A percentile compares a stretch with the other conserved stretches of the same genome.
Evolutionary conservation across 2,329 filamentous ascomycete species (phyloP).

Genomic region (Pseudocercospora musae): DNA sequence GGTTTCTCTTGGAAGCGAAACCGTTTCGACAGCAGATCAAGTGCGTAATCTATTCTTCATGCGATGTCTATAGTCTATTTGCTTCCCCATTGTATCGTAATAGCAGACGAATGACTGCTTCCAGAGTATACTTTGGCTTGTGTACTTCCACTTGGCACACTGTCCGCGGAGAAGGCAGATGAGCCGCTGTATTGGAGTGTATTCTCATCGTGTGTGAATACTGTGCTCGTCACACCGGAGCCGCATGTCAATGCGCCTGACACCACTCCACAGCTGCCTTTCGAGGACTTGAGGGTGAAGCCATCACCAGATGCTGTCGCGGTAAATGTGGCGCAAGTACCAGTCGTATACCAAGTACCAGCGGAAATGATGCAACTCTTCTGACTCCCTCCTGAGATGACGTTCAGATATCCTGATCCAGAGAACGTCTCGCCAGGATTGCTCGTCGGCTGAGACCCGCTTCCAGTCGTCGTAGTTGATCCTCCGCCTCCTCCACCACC

Average conservation of each 20-base stretch:
- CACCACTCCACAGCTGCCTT: slow-evolving; percentile 57
- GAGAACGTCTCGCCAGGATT: slow-evolving; percentile 44
- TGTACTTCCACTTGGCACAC: slow-evolving; percentile 41
- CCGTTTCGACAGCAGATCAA: too few relatives aligned
- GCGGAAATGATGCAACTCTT: slow-evolving; percentile 65
- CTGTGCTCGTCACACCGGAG: slow-evolving; percentile 43
- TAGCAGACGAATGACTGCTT: slow-evolving; percentile 29
- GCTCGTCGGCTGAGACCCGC: slow-evolving; percentile 35
- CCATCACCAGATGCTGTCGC: slow-evolving; percentile 47
- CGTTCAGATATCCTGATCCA: slow-evolving; percentile 61
- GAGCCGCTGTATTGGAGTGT: slow-evolving; percentile 40
- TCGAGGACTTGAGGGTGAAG: slow-evolving; percentile 58
- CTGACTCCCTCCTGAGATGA: slow-evolving; percentile 47
- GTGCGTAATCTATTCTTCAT: not conserved
- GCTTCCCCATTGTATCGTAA: slow-evolving; percentile 41
- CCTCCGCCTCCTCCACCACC: slow-evolving; percentile 28
- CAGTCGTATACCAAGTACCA: slow-evolving; percentile 65
- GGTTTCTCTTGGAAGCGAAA: too few relatives aligned
- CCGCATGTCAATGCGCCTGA: slow-evolving; percentile 56
- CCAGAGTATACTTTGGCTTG: slow-evolving; percentile 45
- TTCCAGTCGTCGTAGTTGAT: slow-evolving; percentile 29
- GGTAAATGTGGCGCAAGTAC: slow-evolving; percentile 65
- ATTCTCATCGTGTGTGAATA: slow-evolving; percentile 40
- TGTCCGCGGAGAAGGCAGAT: slow-evolving; percentile 44
- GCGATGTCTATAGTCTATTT: slow-evolving; percentile 16